Conservation (phyloP, 106 monocot species). For the Narthecium ossifragum region DNA sequence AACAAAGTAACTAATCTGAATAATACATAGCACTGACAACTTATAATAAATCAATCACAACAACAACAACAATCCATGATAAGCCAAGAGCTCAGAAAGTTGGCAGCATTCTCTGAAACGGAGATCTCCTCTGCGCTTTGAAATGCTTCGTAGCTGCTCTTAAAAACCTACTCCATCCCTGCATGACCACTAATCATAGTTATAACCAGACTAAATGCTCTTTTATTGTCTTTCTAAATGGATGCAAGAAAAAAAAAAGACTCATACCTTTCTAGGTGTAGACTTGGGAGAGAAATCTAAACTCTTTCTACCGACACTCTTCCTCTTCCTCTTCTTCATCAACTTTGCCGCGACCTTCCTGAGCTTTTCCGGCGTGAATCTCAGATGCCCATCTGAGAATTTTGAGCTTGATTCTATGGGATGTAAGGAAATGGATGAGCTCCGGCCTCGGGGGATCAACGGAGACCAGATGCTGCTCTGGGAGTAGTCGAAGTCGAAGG, state of each 20-base stretch:
- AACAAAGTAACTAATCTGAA: no score
- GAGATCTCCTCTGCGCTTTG: conserved; percentile 17
- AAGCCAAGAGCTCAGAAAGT: no score
- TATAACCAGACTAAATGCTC: background rate
- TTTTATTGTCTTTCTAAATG: background rate
- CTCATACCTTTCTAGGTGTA: conserved; percentile 15
- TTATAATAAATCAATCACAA: no score
- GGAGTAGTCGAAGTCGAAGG: conserved; percentile 86
- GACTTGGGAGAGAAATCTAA: conserved; percentile 20
- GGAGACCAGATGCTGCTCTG: conserved; percentile 97
- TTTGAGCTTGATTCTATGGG: background rate
- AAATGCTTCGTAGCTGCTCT: conserved; percentile 18
- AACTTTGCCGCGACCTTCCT: conserved; percentile 4
- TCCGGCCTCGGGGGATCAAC: conserved; percentile 32
- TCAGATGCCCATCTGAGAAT: no score
- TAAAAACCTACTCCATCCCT: conserved; percentile 24
- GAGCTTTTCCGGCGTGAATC: conserved; percentile 11
- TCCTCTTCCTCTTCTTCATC: conserved; percentile 16
- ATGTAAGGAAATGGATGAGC: background rate
- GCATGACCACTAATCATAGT: background rate
- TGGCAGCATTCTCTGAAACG: conserved; percentile 10
- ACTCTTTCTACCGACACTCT: conserved; percentile 8
- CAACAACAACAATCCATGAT: no score
- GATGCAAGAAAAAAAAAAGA: background rate
- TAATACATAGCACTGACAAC: no score